Base-by-base conservation (phyloP, 2,329 filamentous ascomycete species). In the Aspergillus sp. region DNA sequence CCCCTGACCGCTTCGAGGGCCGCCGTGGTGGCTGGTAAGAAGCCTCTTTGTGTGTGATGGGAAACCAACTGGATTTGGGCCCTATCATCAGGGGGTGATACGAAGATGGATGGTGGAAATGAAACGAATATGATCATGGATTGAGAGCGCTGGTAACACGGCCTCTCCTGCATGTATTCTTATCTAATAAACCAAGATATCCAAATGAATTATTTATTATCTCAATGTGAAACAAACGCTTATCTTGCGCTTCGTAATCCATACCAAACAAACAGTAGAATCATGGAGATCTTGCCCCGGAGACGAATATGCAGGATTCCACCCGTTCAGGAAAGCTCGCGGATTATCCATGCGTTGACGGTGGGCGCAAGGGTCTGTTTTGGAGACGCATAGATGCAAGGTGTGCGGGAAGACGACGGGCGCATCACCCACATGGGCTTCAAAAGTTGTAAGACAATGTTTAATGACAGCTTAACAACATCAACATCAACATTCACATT, bases 281-380 rank as follows among this genome's bases (percentile, higher is more conserved):
- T 11, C 25, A 15, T n/a, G 25, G 15, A 32, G 15, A 50, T 50
- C 23, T 49, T 50, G 47, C 47, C 47, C 47, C 15, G 47, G 47
- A 23, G 27, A 50, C 47, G 47, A 27, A 30, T 65, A 67, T 67
- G 65, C 59, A 64, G 62, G 57, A 67, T 64, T 63, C 64, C 62
- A 42, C 60, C 55, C 21, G 42, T 61, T 61, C 49, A 39, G 63
- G 65, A 39, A 65, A 58, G 49, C 50, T 54, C 55, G 52, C 47
- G 42, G 62, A 63, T 54, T 59, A 64, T 64, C 58, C 8, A 59
- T 53, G 44, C 54, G 54, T 49, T 57, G 59, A 57, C 41, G 44
- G 17, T 32, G 58, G 19, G 30, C 57, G 30, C 57, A 55, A 39
- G 50, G 56, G 58, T 61, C 54, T 11, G 10, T 49, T 41, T 32